Base-by-base conservation (phyloP, 164 flowering plant genomes). In the Umbellularia californica region DNA sequence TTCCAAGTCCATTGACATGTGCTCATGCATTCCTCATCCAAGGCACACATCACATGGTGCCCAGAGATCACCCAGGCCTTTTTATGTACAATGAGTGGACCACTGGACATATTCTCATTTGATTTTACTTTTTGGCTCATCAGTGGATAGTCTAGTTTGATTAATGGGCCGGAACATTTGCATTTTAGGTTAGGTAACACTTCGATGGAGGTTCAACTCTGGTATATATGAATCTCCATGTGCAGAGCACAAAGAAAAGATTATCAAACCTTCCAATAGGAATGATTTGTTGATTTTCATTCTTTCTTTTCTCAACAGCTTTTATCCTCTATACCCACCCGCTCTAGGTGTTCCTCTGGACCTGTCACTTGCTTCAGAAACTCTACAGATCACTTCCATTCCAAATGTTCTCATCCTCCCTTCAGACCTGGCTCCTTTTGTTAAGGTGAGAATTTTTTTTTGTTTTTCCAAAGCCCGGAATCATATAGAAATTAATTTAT, bases 301-400 rank as follows among this genome's bases (percentile, higher is more conserved):
- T 14, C 2, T 73, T 25, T 50, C 25, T 66, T 2, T 33, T 65
- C 20, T 65, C 33, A 73, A 82, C 96, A 94, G 99, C 88, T 94
- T 92, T 77, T 94, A 96, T 81, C 99, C 99, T 71, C 87, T 96
- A 50, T 94, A 92, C 78, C 99, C 99, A 58, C 96, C 94, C 13
- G 84, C 92, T 27, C 91, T 89, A 80, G 87, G 79, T 23, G 76
- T 91, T 77, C 99, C 99, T 24, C 65, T 94, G 84, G 99, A 96
- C 82, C 83, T 88, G 60, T 91, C 97, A 69, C 86, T 92, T 73
- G 93, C 95, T 70, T 89, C 93, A 9, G 90, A 91, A 78, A 91
- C 97, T 72, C 87, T 96, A 67, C 79, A 83, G 65, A 84, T 96
- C 55, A 65, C 90, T n/a, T 78, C 79, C 14, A 71, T 89, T 73